Conservation (phyloP, 2,329 filamentous ascomycete species). For the Aspergillus vadensis region DNA sequence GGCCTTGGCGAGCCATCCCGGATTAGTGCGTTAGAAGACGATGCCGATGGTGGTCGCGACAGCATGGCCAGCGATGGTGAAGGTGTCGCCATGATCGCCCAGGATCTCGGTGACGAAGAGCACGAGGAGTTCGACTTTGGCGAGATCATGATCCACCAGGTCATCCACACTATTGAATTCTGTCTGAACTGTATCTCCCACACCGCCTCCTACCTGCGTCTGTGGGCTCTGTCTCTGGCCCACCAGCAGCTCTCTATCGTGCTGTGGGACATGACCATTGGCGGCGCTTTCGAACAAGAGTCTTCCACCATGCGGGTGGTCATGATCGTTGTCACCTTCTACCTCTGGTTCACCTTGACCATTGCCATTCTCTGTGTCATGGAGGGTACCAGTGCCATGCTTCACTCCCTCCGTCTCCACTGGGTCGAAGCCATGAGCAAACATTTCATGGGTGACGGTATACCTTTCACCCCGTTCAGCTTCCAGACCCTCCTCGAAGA, state of each 20-base stretch:
- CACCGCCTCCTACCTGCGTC: constrained; percentile 95
- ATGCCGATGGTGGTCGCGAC: constrained; percentile 70
- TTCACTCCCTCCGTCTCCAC: constrained; percentile 86
- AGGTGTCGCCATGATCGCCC: constrained; percentile 82
- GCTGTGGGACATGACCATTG: constrained; percentile 94
- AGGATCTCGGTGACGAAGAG: constrained; percentile 76
- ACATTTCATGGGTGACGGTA: constrained; percentile 88
- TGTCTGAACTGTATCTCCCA: constrained; percentile 99
- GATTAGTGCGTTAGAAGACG: constrained; percentile 89
- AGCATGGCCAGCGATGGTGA: constrained; percentile 76
- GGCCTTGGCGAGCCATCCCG: constrained; percentile 86
- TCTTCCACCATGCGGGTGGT: constrained; percentile 71
- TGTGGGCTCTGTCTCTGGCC: constrained; percentile 95
- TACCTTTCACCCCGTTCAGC: constrained; percentile 85
- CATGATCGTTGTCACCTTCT: constrained; percentile 80
- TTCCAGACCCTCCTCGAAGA: constrained; percentile 84
- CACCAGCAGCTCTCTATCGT: constrained; percentile 97
- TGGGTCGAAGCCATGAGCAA: constrained; percentile 99
- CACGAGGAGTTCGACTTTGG: constrained; percentile 97
- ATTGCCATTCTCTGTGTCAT: constrained; percentile 83
- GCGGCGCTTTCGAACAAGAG: constrained; percentile 66
- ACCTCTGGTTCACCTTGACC: constrained; percentile 85
- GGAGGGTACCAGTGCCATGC: constrained; percentile 95
- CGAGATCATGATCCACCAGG: constrained; percentile 97
- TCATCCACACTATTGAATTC: constrained; percentile 99